These are phyloP conservation scores for Lagenaria siceraria DNA, from an alignment of 306 rosid species.

Conservation along the genomic window DNA sequence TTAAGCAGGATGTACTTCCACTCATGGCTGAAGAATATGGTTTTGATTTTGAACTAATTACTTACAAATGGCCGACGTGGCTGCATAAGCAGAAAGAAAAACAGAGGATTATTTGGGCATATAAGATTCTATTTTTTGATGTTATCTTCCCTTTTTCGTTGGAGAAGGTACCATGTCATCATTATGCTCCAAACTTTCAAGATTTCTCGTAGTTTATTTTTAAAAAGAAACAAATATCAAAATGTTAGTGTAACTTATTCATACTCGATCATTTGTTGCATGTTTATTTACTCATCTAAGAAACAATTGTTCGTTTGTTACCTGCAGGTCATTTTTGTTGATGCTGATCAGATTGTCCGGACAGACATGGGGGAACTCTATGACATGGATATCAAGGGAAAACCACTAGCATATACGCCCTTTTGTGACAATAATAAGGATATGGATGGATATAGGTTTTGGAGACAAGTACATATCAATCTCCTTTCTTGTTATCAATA, in stretches of 20 bases:
- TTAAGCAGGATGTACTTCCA: slow-evolving; percentile 71
- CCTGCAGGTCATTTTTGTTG: slow-evolving; percentile 94
- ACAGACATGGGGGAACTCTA: slow-evolving; percentile 98
- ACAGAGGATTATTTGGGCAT: slow-evolving; percentile 98
- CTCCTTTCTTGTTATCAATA: neutral
- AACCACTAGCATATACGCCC: slow-evolving; percentile 90
- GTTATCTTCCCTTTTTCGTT: slow-evolving; percentile 96
- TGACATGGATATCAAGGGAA: slow-evolving; percentile 94
- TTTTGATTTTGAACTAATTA: slow-evolving; percentile 72
- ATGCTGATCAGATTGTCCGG: slow-evolving; percentile 91
- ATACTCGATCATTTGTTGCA: slow-evolving; percentile 9
- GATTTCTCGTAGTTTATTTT: neutral
- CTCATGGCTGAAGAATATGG: slow-evolving; percentile 92
- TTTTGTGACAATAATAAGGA: slow-evolving; percentile 96
- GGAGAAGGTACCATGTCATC: slow-evolving; percentile 54
- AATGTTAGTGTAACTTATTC: neutral
- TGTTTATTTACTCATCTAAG: slow-evolving; percentile 6
- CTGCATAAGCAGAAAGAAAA: slow-evolving; percentile 97
- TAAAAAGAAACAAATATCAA: neutral
- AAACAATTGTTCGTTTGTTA: slow-evolving; percentile 1
- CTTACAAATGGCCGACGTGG: slow-evolving; percentile 99
- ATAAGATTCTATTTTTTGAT: slow-evolving; percentile 91
- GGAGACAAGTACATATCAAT: slow-evolving; percentile 73
- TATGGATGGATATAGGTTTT: slow-evolving; percentile 97
- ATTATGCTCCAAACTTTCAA: neutral